Evolutionary conservation across 2,329 filamentous ascomycete species (phyloP).

Genomic region (Sporothrix schenckii): DNA sequence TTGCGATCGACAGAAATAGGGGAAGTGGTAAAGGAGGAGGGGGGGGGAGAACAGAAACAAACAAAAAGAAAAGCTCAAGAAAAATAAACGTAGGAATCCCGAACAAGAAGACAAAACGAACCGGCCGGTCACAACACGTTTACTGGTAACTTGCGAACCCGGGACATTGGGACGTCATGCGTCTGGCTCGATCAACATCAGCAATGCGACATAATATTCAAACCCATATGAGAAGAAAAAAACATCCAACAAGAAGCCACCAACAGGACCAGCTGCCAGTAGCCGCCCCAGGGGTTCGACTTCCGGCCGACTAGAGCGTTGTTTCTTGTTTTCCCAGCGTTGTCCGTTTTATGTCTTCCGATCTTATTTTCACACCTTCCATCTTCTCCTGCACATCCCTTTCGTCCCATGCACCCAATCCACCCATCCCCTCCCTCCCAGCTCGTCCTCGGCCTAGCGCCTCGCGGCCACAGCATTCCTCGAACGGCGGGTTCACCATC

Average conservation of each 20-base stretch:
- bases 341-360: background rate
- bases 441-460: background rate
- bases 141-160: background rate
- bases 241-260: background rate
- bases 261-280: background rate
- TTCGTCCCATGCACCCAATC: background rate
- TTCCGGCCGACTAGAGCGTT: background rate
- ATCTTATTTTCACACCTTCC: background rate
- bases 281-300: constrained; percentile 22
- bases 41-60: background rate
- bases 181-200: background rate
- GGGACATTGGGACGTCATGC: constrained; percentile 4
- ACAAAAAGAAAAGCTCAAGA: background rate
- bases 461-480: constrained; percentile 24
- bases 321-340: background rate
- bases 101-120: constrained; percentile 10
- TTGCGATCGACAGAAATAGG: background rate
- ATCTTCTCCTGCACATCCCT: background rate
- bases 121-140: constrained; percentile 2
- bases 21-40: background rate
- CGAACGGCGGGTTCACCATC: constrained; percentile 6
- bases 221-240: background rate
- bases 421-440: background rate
- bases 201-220: background rate
- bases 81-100: background rate